Conservation (phyloP, 1,284 basidiomycete species). For the Thelephora terrestris region DNA sequence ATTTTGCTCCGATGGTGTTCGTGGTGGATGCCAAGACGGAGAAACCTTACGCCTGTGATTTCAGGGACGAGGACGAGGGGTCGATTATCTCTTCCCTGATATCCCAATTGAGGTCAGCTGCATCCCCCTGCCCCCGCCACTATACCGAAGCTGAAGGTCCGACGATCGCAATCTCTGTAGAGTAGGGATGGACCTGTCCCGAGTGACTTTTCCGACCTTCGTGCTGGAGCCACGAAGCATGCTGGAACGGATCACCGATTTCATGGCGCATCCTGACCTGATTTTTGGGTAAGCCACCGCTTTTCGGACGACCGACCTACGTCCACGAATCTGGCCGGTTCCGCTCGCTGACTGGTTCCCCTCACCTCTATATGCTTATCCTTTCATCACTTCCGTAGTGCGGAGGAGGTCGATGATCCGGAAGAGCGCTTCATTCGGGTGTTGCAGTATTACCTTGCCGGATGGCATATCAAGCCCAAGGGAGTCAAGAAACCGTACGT, state of each 20-base stretch:
- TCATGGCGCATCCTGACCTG: slow-evolving; percentile 97
- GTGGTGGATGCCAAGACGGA: slow-evolving; percentile 11
- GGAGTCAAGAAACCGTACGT: slow-evolving; percentile 98
- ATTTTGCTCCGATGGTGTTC: slow-evolving; percentile 6
- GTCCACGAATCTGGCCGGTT: slow-evolving; percentile 7
- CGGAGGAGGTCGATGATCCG: slow-evolving; percentile 65
- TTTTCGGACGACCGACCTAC: slow-evolving; percentile 13
- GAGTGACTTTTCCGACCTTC: slow-evolving; percentile 91
- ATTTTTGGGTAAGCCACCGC: slow-evolving; percentile 74
- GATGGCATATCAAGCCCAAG: slow-evolving; percentile 99
- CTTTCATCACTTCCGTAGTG: slow-evolving; percentile 32
- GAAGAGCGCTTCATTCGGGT: slow-evolving; percentile 91
- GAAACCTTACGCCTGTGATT: slow-evolving; percentile 5
- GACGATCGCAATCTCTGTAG: slow-evolving; percentile 25
- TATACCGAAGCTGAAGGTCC: neutral
- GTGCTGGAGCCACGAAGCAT: slow-evolving; percentile 90
- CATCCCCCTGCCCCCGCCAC: slow-evolving; percentile 3
- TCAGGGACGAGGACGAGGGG: slow-evolving; percentile 70
- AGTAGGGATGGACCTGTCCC: slow-evolving; percentile 92
- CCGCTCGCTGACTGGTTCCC: slow-evolving; percentile 7
- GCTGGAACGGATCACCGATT: slow-evolving; percentile 96
- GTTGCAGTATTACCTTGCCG: slow-evolving; percentile 93
- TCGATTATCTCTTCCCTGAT: slow-evolving; percentile 74
- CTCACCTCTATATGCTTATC: slow-evolving; percentile 6
- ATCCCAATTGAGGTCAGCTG: slow-evolving; percentile 67